phyloP scores from a whole-genome alignment of 2,329 filamentous ascomycete species.

The Coniochaeta prunicola region DNA sequence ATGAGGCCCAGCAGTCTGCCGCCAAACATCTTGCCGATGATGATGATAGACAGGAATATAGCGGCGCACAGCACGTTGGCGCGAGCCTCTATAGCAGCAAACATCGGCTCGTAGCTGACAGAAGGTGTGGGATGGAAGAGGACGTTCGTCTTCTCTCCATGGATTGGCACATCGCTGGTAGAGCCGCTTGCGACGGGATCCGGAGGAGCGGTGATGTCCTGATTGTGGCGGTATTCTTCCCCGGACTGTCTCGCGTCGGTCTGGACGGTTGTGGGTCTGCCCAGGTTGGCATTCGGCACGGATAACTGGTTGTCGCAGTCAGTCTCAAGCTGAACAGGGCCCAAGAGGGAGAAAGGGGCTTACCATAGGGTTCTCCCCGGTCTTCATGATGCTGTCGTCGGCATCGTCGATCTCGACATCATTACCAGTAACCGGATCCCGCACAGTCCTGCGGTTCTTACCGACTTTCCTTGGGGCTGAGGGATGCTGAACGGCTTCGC shows the following conservation, averaged over 20 bases:
- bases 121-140: conserved; percentile 92
- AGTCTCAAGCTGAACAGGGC: neutral
- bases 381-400: conserved; percentile 50
- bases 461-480: conserved; percentile 19
- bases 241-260: conserved; percentile 65
- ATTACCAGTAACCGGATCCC: conserved; percentile 81
- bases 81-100: conserved; percentile 63
- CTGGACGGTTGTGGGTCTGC: conserved; percentile 64
- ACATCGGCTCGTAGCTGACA: conserved; percentile 86
- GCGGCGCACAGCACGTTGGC: conserved; percentile 63
- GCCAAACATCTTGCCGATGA: conserved; percentile 74
- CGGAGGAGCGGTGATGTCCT: conserved; percentile 86
- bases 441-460: conserved; percentile 61
- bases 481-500: conserved; percentile 35
- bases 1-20: conserved; percentile 70
- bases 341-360: conserved; percentile 6
- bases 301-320: conserved; percentile 50
- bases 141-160: conserved; percentile 93
- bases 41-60: conserved; percentile 65
- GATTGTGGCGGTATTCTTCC: conserved; percentile 73
- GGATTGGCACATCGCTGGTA: conserved; percentile 90
- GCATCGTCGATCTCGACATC: conserved; percentile 79
- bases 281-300: conserved; percentile 83
- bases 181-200: conserved; percentile 75
- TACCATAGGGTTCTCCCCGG: conserved; percentile 66